These are phyloP conservation scores for Iris pallida DNA, from an alignment of 116 monocot genomes.

Conservation along the genomic window DNA sequence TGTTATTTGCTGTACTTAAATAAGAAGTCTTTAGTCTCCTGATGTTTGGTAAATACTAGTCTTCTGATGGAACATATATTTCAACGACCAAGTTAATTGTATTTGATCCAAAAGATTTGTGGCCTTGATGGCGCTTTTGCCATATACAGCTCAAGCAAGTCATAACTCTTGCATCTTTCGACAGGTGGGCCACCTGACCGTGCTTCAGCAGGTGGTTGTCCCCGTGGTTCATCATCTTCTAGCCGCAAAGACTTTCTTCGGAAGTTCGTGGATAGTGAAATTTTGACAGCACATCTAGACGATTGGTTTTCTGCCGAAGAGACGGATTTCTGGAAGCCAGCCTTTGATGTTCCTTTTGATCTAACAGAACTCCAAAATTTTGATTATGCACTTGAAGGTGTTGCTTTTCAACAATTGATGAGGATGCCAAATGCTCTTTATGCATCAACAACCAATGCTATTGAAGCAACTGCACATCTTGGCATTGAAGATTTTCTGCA, in stretches of 20 bases:
- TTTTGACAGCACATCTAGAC: constrained; percentile 65
- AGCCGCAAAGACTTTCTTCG: constrained; percentile 71
- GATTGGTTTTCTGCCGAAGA: constrained; percentile 79
- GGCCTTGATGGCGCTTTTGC: background rate
- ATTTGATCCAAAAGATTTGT: background rate
- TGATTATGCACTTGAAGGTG: constrained; percentile 85
- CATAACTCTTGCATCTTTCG: constrained; percentile 2
- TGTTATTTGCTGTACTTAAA: constrained; percentile 20
- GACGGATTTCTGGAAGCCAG: constrained; percentile 37
- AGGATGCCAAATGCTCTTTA: constrained; percentile 82
- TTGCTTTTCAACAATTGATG: constrained; percentile 70
- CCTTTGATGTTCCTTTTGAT: constrained; percentile 73
- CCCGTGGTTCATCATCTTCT: constrained; percentile 55
- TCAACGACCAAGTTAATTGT: background rate
- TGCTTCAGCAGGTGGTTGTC: constrained; percentile 27
- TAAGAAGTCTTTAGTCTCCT: background rate
- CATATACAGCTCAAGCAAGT: background rate
- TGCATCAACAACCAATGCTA: constrained; percentile 64
- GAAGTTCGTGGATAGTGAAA: constrained; percentile 80
- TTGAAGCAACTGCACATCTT: constrained; percentile 68
- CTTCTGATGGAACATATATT: background rate
- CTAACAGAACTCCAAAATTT: constrained; percentile 67
- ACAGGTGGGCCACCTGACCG: constrained; percentile 68
- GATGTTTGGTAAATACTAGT: background rate
- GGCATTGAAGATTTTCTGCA: constrained; percentile 90